Base-by-base conservation (phyloP, 192 early-diverging fungal species). In the Coemansia umbellata region DNA sequence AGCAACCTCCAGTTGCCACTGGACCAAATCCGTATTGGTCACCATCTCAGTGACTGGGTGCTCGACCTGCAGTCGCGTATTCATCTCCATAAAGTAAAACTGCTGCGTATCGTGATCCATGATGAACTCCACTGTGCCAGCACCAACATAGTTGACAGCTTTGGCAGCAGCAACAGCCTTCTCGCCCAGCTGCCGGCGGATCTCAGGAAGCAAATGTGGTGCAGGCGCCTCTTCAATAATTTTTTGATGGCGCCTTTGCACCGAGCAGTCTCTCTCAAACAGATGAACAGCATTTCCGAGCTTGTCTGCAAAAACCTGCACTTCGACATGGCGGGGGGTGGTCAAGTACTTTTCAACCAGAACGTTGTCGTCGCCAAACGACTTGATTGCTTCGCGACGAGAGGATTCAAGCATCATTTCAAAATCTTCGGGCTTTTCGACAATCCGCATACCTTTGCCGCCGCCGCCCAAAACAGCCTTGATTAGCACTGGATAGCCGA, bases 81-180 rank as follows among this genome's bases (percentile, higher is more conserved):
- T 95, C 93, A 94, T 94, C 78, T 95, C 93, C 92, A 98, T 93
- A 62, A 95, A 98, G 78, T 94, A 95, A 60, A 94, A 95, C 58
- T 90, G 75, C 57, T 89, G 81, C 39, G 84, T 84, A 37, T 82
- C 78, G 50, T 89, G 90, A 78, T 95, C 93, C 78, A 95, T 82
- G 50, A 98, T 94, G 62, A 95, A 98, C 78, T 98, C 95, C 17
- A 98, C 93, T 0, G 95, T 98, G 49, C 95, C 95, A 14, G 93
- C 95, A 43, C 91, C 90, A 21, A 88, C 89, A 62, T 98, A 98
- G 47, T 84, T 82, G 24, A 98, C 93, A n/a, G 91, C 91, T 58
- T 85, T 87, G 47, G 93, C 93, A 14, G 91, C 91, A 1, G 91
- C 89, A 5, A 95, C 92, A 18, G 95, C 95, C 78, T 94, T 91